These are phyloP conservation scores for Trichosanthes truncata DNA, from an alignment of 306 rosid species.

Conservation along the genomic window DNA sequence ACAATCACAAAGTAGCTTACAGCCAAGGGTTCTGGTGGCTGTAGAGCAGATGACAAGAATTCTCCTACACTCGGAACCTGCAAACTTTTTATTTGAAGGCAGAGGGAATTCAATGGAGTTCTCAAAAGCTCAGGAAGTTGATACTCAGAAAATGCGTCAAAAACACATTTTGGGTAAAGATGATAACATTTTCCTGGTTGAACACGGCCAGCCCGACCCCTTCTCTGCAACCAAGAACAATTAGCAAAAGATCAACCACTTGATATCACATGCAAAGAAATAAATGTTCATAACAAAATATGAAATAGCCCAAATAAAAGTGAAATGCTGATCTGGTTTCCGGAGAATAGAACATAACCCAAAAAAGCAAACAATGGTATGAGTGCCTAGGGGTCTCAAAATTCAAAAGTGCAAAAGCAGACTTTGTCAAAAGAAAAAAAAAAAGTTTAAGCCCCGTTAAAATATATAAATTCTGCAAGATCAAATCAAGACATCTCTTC, in stretches of 20 bases:
- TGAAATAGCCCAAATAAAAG: background rate
- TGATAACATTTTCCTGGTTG: slow-evolving; percentile 96
- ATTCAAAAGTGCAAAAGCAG: background rate
- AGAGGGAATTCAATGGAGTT: slow-evolving; percentile 93
- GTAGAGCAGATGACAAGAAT: slow-evolving; percentile 90
- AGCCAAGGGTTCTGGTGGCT: slow-evolving; percentile 72
- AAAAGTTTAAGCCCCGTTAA: background rate
- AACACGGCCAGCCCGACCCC: slow-evolving; percentile 98
- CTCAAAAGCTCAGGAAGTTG: slow-evolving; percentile 95
- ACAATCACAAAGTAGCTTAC: slow-evolving; percentile 35
- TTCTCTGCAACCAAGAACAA: slow-evolving; percentile 62
- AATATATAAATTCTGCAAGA: background rate
- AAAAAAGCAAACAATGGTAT: background rate
- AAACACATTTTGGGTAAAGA: slow-evolving; percentile 86
- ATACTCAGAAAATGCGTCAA: slow-evolving; percentile 82
- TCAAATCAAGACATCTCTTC: background rate
- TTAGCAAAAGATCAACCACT: slow-evolving; percentile 6
- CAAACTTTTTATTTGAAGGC: slow-evolving; percentile 97
- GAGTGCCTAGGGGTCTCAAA: background rate
- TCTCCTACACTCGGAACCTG: slow-evolving; percentile 87
- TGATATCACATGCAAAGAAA: slow-evolving; percentile 8
- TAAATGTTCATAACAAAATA: background rate
- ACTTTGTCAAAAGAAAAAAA: background rate
- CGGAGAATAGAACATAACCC: background rate
- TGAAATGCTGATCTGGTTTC: background rate